Evolutionary conservation across 306 rosid species (phyloP), one percentile per base, ranked within the genome.

Genomic region (Trifolium dubium): DNA sequence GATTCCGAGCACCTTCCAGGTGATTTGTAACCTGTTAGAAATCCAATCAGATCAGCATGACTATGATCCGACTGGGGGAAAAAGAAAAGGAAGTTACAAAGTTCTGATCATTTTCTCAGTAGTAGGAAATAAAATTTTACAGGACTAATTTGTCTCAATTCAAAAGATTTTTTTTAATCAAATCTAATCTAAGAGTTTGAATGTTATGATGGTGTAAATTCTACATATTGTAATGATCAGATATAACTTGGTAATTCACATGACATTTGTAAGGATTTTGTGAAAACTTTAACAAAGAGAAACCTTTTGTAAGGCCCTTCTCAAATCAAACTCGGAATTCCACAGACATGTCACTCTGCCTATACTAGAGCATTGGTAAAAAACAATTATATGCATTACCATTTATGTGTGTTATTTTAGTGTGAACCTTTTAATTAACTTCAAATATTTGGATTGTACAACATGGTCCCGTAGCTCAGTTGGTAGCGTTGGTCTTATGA

Each of bases 1-100:
- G 98, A 84, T 91, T 91, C 60, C 98, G 88, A 77, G 87, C 77
- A 66, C 97, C 98, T 47, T 94, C 97, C 80, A 94, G 72, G 63
- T 91, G 90, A 80, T 84, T 88, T 70, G 89, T 59, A 78, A 87
- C 95, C 97, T 94, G 83, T 56, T 17, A 68, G 71, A 64, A 70
- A 70, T 56, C 75, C 81, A 73, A 68, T 75, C 40, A 77, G 14
- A 69, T 59, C 80, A 77, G 73, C 35, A 83, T 47, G 43, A 85
- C 69, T 43, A 78, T 17, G 69, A 35, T 68, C 55, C 49, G 56
- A 72, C 44, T 35, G 43, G 29, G 37, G 62, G 76, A 41, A 68
- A 59, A 37, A 49, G 49, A 60, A 58, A 43, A 58, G 18, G 3
- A 71, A 46, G 50, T 50, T 67, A 77, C 51, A 23, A 54, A 69